A percentile compares a stretch with the other conserved stretches of the same genome.
Evolutionary conservation across 2,329 filamentous ascomycete species (phyloP).

Genomic region (Stachybotrys chlorohalonatus): DNA sequence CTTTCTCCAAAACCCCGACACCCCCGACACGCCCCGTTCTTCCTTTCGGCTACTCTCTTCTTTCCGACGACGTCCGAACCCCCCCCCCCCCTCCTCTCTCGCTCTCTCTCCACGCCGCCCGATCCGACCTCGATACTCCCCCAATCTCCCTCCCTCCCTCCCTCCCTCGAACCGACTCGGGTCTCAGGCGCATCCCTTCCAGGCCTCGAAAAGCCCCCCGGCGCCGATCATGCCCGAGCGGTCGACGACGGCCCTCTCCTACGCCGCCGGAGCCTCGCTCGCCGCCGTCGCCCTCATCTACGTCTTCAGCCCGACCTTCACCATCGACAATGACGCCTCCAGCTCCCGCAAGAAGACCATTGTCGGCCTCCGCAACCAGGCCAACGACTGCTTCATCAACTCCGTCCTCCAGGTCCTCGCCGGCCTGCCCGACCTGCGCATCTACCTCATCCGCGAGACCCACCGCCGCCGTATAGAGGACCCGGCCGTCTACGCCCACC

Average conservation of each 20-base stretch:
- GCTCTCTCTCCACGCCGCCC: too few species aligned
- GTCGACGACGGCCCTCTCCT: slow-evolving; percentile 53
- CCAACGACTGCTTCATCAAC: slow-evolving; percentile 97
- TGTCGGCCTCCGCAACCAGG: slow-evolving; percentile 80
- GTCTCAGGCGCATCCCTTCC: slow-evolving; percentile 9
- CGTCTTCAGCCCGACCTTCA: slow-evolving; percentile 95
- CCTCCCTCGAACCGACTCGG: neutral
- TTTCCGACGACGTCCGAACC: too few species aligned
- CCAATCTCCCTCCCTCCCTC: neutral
- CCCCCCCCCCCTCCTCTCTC: too few species aligned
- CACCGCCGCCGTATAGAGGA: slow-evolving; percentile 78
- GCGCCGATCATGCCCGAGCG: slow-evolving; percentile 25
- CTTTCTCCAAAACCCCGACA: too few species aligned
- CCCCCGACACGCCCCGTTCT: too few species aligned
- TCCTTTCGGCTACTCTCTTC: too few species aligned
- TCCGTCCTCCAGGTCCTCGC: slow-evolving; percentile 90
- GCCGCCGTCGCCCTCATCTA: slow-evolving; percentile 93
- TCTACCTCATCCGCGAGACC: slow-evolving; percentile 87
- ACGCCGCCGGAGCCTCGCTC: slow-evolving; percentile 90
- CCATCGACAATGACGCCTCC: slow-evolving; percentile 74
- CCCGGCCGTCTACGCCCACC: slow-evolving; percentile 60
- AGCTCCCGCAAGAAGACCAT: slow-evolving; percentile 69
- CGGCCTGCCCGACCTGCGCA: slow-evolving; percentile 76
- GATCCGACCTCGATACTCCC: neutral
- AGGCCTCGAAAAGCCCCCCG: slow-evolving; percentile 2